These are phyloP conservation scores for Gonapodya prolifera DNA, from an alignment of 192 early-diverging fungal genomes.

Conservation along the genomic window DNA sequence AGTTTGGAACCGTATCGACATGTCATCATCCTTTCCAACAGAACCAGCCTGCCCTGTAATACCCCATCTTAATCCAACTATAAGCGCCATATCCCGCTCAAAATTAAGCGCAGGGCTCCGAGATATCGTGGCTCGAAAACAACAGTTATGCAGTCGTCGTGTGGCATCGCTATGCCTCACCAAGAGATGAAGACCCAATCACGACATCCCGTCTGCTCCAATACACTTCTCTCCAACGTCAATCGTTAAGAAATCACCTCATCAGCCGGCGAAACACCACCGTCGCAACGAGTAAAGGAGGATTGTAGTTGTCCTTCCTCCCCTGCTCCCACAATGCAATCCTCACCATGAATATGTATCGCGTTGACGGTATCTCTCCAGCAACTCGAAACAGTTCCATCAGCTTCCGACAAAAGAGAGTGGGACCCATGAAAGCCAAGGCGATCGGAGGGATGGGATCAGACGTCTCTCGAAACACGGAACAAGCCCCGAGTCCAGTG, in stretches of 20 bases:
- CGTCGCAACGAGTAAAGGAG: too few species aligned
- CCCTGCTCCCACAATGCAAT: background rate
- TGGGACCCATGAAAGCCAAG: background rate
- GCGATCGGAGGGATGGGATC: too few species aligned
- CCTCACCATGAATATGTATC: conserved; percentile 94
- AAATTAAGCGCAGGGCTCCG: background rate
- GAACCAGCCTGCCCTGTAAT: too few species aligned
- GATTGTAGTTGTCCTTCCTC: too few species aligned
- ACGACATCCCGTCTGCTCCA: too few species aligned
- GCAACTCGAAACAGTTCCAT: conserved; percentile 92
- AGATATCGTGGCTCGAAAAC: background rate
- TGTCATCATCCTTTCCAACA: background rate
- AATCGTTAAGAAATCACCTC: too few species aligned
- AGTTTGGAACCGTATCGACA: background rate
- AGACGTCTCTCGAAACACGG: background rate
- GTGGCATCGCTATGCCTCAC: conserved; percentile 5
- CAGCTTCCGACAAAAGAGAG: too few species aligned
- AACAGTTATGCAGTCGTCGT: background rate
- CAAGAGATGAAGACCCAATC: conserved; percentile 11
- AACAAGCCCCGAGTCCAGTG: background rate
- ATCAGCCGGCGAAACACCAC: too few species aligned
- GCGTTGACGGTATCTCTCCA: conserved; percentile 83
- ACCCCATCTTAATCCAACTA: too few species aligned
- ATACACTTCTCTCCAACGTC: too few species aligned
- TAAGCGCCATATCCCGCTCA: background rate